Conservation (phyloP, 2,329 filamentous ascomycete genomes). For the Thelonectria olida region DNA sequence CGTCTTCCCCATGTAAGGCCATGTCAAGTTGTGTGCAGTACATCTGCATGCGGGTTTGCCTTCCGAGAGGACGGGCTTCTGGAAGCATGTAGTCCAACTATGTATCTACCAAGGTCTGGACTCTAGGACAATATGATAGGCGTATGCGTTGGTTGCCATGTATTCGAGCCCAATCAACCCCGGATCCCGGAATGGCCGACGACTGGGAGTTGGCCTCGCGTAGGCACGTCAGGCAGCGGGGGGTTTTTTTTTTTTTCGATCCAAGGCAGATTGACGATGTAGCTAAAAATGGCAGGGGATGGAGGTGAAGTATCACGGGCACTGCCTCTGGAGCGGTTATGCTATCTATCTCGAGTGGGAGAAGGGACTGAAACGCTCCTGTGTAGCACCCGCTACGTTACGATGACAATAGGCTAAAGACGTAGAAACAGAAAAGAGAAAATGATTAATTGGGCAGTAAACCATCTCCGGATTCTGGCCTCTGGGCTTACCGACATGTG, state of each 20-base stretch:
- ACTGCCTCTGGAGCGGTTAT: background rate
- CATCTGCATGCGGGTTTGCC: slow-evolving; percentile 20
- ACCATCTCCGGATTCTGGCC: background rate
- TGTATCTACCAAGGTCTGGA: background rate
- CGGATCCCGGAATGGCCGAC: slow-evolving; percentile 18
- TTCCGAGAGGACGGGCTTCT: slow-evolving; percentile 25
- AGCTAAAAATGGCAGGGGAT: background rate
- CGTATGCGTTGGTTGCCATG: slow-evolving; percentile 4
- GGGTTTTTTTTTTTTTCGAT: background rate
- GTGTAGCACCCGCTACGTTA: too few relatives aligned
- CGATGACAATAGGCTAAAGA: too few relatives aligned
- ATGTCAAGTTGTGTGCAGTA: slow-evolving; percentile 14
- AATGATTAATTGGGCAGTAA: background rate
- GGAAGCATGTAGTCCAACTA: slow-evolving; percentile 12
- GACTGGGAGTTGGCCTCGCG: background rate
- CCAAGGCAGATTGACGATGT: background rate
- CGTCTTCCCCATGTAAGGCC: too few relatives aligned
- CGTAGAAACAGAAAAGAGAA: too few relatives aligned
- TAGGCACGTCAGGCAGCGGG: slow-evolving; percentile 1
- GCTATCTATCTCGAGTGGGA: too few relatives aligned
- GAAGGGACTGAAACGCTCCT: too few relatives aligned
- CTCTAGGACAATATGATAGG: background rate
- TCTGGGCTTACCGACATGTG: slow-evolving; percentile 20
- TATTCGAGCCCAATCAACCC: slow-evolving; percentile 31
- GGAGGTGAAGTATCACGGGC: background rate